These are phyloP conservation scores for Eucalyptus coolabah DNA, from an alignment of 345 rosid species.

Conservation along the genomic window DNA sequence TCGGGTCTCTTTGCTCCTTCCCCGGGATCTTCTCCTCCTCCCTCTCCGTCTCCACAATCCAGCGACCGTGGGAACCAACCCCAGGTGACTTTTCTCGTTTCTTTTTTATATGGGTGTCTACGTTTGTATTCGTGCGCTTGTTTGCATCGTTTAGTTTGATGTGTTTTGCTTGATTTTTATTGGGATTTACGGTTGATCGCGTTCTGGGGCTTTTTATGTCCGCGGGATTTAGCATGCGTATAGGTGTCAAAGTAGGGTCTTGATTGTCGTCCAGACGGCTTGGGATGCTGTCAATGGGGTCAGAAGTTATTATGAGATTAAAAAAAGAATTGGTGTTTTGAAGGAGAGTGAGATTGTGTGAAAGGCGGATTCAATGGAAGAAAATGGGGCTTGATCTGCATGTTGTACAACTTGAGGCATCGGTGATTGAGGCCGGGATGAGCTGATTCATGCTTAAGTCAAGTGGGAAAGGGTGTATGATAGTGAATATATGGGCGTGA, in stretches of 20 bases:
- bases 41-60: background rate
- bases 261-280: background rate
- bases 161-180: background rate
- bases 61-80: conserved; percentile 4
- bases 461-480: background rate
- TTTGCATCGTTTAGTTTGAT: background rate
- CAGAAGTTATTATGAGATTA: background rate
- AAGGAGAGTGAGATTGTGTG: background rate
- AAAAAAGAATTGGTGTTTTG: background rate
- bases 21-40: conserved; percentile 16
- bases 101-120: background rate
- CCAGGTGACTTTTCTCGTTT: conserved; percentile 17
- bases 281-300: background rate
- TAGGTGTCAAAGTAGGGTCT: background rate
- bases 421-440: background rate
- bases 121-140: background rate
- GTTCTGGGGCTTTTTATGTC: background rate
- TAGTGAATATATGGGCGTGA: background rate
- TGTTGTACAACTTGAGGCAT: background rate
- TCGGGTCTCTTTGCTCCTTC: conserved; percentile 65
- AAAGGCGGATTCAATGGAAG: background rate
- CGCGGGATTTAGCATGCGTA: background rate
- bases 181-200: background rate
- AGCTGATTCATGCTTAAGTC: background rate
- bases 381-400: background rate